Conservation (phyloP, 2,329 filamentous ascomycete species). For the Ophiostoma tasmaniense region DNA sequence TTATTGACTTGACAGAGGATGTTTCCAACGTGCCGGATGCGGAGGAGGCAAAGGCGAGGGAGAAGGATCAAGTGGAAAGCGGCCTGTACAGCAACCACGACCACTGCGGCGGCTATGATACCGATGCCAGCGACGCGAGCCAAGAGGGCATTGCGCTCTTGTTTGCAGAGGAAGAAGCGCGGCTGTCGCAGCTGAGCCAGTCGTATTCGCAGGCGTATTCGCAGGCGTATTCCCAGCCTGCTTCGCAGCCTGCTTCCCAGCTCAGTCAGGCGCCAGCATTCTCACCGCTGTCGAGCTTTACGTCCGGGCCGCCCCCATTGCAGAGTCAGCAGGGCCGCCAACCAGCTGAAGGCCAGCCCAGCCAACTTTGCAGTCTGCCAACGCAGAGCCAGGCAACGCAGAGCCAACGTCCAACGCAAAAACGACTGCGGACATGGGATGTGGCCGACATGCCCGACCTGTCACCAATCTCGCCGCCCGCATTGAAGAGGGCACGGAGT, state of each 20-base stretch:
- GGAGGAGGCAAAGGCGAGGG: not conserved
- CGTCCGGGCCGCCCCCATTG: not conserved
- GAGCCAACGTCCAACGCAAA: not conserved
- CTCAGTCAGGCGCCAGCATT: not conserved
- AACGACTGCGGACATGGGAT: not conserved
- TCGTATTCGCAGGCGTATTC: not conserved
- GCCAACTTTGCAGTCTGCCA: not conserved
- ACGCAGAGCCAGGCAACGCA: not conserved
- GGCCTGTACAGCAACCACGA: not conserved
- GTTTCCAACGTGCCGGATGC: too few relatives aligned
- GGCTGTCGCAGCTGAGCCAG: not conserved
- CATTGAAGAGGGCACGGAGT: conserved; percentile 16
- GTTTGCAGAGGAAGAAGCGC: conserved; percentile 3
- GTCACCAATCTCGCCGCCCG: conserved; percentile 19
- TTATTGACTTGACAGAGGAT: conserved; percentile 16
- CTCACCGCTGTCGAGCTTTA: not conserved
- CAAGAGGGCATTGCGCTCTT: not conserved
- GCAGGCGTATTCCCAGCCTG: too few relatives aligned
- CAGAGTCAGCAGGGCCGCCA: not conserved
- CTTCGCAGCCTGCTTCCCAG: too few relatives aligned
- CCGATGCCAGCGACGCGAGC: conserved; percentile 3
- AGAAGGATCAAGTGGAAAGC: not conserved
- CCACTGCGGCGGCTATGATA: not conserved
- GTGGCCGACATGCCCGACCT: conserved; percentile 2
- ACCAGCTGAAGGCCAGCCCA: not conserved